phyloP scores from a whole-genome alignment of 345 rosid genomes.

The Camelina hispida region DNA sequence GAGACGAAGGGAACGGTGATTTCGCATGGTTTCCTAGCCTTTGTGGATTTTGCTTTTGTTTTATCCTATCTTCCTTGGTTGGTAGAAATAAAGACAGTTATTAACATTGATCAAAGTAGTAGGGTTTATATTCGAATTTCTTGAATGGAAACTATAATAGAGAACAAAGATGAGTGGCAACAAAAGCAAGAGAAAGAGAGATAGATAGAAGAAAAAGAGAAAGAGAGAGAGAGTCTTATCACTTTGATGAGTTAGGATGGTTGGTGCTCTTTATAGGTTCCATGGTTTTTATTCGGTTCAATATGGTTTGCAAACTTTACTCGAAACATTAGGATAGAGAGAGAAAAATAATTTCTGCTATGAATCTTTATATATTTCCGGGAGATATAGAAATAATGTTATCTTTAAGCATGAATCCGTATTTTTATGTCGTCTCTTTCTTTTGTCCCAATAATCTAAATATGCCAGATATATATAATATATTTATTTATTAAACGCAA shows the following conservation, averaged over 20 bases:
- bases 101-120: slow-evolving; percentile 21
- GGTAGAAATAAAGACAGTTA: slow-evolving; percentile 28
- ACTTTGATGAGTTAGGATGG: slow-evolving; percentile 43
- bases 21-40: slow-evolving; percentile 37
- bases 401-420: slow-evolving; percentile 41
- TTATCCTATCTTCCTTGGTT: slow-evolving; percentile 29
- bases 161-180: slow-evolving; percentile 35
- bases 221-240: slow-evolving; percentile 31
- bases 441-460: slow-evolving; percentile 19
- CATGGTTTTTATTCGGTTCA: slow-evolving; percentile 41
- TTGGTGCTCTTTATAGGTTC: slow-evolving; percentile 46
- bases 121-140: slow-evolving; percentile 29
- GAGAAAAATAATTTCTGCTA: slow-evolving; percentile 12
- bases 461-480: not conserved
- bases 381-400: slow-evolving; percentile 17
- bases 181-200: slow-evolving; percentile 26
- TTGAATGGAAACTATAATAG: slow-evolving; percentile 27
- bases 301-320: slow-evolving; percentile 34
- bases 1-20: slow-evolving; percentile 33
- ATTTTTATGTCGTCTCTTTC: slow-evolving; percentile 28
- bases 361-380: slow-evolving; percentile 37
- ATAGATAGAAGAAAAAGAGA: slow-evolving; percentile 6
- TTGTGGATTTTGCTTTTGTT: not conserved
- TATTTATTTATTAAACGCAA: slow-evolving; percentile 14
- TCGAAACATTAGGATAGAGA: slow-evolving; percentile 31